Percentiles rank a stretch among this genome's conserved stretches.
Evolutionary conservation across 2,329 filamentous ascomycete genomes (phyloP).

Genomic region (Penicillium hesseltinei): DNA sequence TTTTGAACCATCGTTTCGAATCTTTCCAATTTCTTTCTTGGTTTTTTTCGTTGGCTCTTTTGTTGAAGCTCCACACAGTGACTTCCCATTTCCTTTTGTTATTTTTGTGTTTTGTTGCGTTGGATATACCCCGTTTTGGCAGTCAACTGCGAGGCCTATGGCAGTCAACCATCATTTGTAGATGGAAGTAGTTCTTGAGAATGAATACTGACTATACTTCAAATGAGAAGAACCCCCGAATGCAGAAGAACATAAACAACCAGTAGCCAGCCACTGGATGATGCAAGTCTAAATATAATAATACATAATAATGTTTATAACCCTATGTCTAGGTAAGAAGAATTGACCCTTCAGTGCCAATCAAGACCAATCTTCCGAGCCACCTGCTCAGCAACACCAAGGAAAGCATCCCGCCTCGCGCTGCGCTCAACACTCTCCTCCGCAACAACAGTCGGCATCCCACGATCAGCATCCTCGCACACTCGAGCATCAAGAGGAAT

Average conservation of each 20-base stretch:
- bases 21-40: not conserved
- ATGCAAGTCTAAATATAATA: not conserved
- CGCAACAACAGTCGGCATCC: conserved; percentile 85
- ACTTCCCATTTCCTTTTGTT: not conserved
- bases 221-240: not conserved
- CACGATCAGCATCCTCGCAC: conserved; percentile 80
- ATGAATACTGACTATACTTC: conserved; percentile 1
- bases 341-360: conserved; percentile 29
- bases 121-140: conserved; percentile 5
- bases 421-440: conserved; percentile 65
- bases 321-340: not conserved
- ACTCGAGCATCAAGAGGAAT: conserved; percentile 84
- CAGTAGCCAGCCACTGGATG: conserved; percentile 1
- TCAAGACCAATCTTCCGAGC: conserved; percentile 45
- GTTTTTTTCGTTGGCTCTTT: not conserved
- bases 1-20: not conserved
- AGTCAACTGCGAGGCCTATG: not conserved
- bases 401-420: conserved; percentile 68
- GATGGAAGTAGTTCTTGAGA: not conserved
- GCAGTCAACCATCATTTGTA: not conserved
- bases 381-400: conserved; percentile 62
- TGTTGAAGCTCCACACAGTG: not conserved
- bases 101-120: not conserved
- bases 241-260: not conserved
- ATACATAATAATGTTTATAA: not conserved